Evolutionary conservation across 1,139 yeast species (phyloP).

Genomic region (Zhuliangozyma parablackwelliae): DNA sequence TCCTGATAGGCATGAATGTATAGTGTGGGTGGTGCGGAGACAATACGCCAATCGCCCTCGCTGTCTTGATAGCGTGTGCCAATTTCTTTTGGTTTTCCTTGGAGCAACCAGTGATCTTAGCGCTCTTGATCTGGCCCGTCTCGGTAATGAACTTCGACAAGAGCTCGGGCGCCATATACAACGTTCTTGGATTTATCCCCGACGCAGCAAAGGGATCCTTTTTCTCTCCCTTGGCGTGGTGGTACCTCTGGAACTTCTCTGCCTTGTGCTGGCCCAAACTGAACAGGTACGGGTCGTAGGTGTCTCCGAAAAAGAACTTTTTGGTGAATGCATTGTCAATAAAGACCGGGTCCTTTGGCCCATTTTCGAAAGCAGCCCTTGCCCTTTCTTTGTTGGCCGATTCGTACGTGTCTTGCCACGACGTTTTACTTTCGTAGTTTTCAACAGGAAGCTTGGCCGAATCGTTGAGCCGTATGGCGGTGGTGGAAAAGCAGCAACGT

Average conservation of each 20-base stretch:
- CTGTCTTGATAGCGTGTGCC: conserved; percentile 64
- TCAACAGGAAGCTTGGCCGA: not conserved
- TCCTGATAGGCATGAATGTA: conserved; percentile 37
- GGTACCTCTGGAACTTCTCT: conserved; percentile 19
- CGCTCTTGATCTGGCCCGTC: conserved; percentile 65
- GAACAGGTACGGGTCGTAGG: conserved; percentile 75
- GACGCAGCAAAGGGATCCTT: conserved; percentile 45
- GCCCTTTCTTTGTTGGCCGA: no score
- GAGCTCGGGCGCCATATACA: conserved; percentile 62
- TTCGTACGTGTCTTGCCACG: conserved; percentile 6
- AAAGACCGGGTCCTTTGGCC: conserved; percentile 14
- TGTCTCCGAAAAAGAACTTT: conserved; percentile 38
- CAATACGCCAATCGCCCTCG: conserved; percentile 64
- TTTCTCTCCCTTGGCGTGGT: conserved; percentile 9
- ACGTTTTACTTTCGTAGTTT: conserved; percentile 18
- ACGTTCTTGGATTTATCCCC: conserved; percentile 60
- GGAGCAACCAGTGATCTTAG: conserved; percentile 64
- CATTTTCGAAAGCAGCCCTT: no score
- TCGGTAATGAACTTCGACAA: conserved; percentile 54
- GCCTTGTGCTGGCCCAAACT: conserved; percentile 50
- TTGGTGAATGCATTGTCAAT: conserved; percentile 28
- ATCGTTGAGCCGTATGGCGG: no score
- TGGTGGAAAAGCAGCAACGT: no score
- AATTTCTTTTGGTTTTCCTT: conserved; percentile 59
- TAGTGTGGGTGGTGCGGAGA: conserved; percentile 59